Conservation (phyloP, 257 asterid genomes). For the Solanum arcanum region DNA sequence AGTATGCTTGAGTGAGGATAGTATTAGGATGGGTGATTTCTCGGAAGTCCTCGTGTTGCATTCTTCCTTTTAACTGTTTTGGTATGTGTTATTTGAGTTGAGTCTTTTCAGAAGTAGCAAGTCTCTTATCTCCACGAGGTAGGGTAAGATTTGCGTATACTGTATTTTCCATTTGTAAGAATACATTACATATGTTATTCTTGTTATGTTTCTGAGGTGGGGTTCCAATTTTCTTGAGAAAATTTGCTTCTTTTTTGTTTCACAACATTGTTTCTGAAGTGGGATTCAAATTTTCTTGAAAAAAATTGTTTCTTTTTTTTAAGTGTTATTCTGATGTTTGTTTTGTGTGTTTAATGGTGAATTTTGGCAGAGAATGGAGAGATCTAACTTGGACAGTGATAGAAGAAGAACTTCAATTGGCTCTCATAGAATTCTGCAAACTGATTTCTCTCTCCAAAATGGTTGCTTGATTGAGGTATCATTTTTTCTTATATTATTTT, state of each 20-base stretch:
- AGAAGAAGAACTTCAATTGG: slow-evolving; percentile 61
- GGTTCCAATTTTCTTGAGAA: slow-evolving; percentile 10
- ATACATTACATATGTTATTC: neutral
- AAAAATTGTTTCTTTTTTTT: neutral
- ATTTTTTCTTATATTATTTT: neutral
- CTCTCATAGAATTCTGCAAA: slow-evolving; percentile 47
- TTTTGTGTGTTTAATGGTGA: neutral
- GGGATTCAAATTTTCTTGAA: slow-evolving; percentile 22
- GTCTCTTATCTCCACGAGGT: neutral
- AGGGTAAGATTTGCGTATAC: neutral
- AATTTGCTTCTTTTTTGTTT: neutral
- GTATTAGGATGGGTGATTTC: neutral
- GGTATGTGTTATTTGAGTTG: neutral
- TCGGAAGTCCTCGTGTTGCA: neutral
- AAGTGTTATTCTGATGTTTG: neutral
- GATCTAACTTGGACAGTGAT: slow-evolving; percentile 30
- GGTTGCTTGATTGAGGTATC: slow-evolving; percentile 56
- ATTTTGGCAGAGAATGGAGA: slow-evolving; percentile 60
- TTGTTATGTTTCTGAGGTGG: slow-evolving; percentile 15
- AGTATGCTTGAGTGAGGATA: too few relatives aligned
- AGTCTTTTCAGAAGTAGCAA: neutral
- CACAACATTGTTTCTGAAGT: slow-evolving; percentile 57
- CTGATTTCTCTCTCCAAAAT: slow-evolving; percentile 30
- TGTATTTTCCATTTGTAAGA: neutral
- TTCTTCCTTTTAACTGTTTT: neutral